Percentiles rank a stretch among this genome's conserved stretches.
These are phyloP conservation scores for Pichia manshurica DNA, from an alignment of 805 yeast genomes.

Conservation along the genomic window DNA sequence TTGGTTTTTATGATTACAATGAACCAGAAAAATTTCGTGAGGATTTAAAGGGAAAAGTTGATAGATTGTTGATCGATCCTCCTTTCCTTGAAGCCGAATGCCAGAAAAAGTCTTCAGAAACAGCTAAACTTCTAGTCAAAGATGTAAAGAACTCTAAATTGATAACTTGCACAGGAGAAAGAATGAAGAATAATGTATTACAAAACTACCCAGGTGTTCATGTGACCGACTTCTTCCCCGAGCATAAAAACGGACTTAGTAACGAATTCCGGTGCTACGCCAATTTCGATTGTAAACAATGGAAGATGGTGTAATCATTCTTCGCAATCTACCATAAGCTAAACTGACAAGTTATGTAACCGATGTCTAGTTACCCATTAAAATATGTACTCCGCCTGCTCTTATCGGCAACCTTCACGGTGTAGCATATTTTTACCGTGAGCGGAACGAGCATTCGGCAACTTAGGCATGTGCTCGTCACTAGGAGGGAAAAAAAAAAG, in stretches of 20 bases:
- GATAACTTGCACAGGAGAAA: constrained; percentile 84
- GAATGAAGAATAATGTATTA: constrained; percentile 64
- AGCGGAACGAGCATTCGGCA: no score
- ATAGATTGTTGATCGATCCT: constrained; percentile 77
- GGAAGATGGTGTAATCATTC: constrained; percentile 44
- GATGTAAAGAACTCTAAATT: constrained; percentile 43
- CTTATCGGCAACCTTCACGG: no score
- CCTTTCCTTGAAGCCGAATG: constrained; percentile 82
- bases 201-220: constrained; percentile 58
- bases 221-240: constrained; percentile 67
- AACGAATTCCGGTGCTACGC: constrained; percentile 89
- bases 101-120: constrained; percentile 61
- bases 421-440: no score
- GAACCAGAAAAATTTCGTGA: constrained; percentile 58
- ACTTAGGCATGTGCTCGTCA: not conserved
- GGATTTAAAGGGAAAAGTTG: constrained; percentile 53
- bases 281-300: constrained; percentile 58
- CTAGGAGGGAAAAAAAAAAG: not conserved
- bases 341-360: no score
- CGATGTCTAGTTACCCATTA: no score
- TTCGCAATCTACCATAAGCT: no score
- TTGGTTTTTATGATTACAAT: constrained; percentile 71
- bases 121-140: constrained; percentile 54
- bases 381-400: no score
- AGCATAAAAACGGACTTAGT: constrained; percentile 78